Percentiles rank a stretch among this genome's conserved stretches.
These are phyloP conservation scores for Kickxella alabastrina DNA, from an alignment of 192 early-diverging fungal species.

Conservation along the genomic window DNA sequence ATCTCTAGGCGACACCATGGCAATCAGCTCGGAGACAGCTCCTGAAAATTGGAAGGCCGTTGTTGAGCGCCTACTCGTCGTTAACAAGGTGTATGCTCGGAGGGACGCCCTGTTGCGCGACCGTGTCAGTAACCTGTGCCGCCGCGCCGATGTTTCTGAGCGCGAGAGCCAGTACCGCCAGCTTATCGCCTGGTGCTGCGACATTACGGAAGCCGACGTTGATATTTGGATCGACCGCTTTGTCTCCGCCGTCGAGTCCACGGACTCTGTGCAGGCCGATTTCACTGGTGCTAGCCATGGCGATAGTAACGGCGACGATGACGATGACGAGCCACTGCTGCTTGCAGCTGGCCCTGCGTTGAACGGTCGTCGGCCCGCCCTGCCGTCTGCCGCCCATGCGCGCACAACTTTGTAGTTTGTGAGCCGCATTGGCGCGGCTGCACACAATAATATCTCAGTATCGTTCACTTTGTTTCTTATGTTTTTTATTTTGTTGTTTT, in stretches of 20 bases:
- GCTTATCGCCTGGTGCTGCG: slow-evolving; percentile 83
- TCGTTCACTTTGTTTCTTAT: no score
- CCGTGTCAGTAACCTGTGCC: slow-evolving; percentile 56
- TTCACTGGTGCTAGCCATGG: no score
- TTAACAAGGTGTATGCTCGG: slow-evolving; percentile 45
- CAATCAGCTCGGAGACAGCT: slow-evolving; percentile 22
- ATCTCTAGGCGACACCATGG: not conserved
- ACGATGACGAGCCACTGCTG: no score
- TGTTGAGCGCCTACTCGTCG: slow-evolving; percentile 35
- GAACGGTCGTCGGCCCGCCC: no score
- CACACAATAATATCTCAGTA: no score
- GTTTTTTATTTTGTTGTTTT: no score
- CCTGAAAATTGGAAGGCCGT: slow-evolving; percentile 24
- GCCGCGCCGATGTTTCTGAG: slow-evolving; percentile 53
- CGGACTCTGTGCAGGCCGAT: slow-evolving; percentile 11
- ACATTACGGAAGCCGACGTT: slow-evolving; percentile 71
- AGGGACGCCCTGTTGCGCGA: slow-evolving; percentile 51
- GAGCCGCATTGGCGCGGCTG: no score
- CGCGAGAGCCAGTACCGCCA: slow-evolving; percentile 76
- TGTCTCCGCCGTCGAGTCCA: slow-evolving; percentile 69
- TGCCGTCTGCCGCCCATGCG: no score
- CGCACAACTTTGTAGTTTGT: no score
- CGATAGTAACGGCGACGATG: no score
- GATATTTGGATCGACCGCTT: slow-evolving; percentile 73
- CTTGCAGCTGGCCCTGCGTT: no score